Percentiles rank a stretch among this genome's conserved stretches.
phyloP scores from a whole-genome alignment of 2,329 filamentous ascomycete genomes.

The Arthrobotrys musiformis region DNA sequence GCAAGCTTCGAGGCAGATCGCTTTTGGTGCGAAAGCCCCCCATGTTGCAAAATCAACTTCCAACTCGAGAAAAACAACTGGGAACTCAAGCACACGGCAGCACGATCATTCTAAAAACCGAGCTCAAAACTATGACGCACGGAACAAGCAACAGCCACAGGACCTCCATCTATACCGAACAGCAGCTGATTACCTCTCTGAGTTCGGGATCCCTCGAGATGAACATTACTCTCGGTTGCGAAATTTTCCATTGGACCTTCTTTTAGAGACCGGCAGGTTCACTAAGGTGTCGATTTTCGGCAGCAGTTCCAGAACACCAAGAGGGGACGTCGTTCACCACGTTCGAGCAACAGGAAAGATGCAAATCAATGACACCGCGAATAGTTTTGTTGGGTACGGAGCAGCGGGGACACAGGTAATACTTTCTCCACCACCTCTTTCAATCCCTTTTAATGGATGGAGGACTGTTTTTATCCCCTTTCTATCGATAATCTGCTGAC shows the following conservation, averaged over 20 bases:
- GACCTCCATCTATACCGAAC: constrained; percentile 45
- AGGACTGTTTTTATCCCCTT: background rate
- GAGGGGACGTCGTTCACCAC: background rate
- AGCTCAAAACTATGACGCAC: background rate
- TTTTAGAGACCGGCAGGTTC: constrained; percentile 37
- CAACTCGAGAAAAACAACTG: background rate
- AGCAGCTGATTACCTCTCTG: constrained; percentile 8
- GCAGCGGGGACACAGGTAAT: constrained; percentile 31
- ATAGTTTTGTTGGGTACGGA: constrained; percentile 34
- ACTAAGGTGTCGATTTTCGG: constrained; percentile 41
- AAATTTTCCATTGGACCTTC: constrained; percentile 2
- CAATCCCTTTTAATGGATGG: too few species aligned
- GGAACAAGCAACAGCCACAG: background rate
- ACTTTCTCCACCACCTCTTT: background rate
- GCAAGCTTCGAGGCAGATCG: background rate
- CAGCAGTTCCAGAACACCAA: background rate
- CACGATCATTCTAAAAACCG: background rate
- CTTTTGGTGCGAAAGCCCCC: background rate
- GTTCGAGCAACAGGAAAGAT: constrained; percentile 47
- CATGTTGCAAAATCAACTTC: background rate
- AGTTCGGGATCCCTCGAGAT: constrained; percentile 4
- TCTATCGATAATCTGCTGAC: background rate
- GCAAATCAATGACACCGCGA: constrained; percentile 11
- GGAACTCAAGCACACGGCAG: background rate
- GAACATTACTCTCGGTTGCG: constrained; percentile 8